Conservation (phyloP, 257 asterid genomes). For the Scutellaria baicalensis region DNA sequence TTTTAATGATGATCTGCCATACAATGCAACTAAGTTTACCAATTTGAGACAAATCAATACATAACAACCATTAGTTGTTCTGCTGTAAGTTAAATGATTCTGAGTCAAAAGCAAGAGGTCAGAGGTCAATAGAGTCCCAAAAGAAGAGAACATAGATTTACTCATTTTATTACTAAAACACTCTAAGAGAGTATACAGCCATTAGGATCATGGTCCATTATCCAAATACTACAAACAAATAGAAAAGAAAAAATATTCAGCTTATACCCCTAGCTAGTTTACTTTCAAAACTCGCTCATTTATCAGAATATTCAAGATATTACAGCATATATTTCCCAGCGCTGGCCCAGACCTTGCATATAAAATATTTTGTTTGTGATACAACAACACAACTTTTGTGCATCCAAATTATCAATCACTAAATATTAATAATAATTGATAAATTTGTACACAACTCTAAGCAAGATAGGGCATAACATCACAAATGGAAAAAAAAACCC, state of each 20-base stretch:
- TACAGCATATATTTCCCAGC: background rate
- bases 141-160: background rate
- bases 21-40: conserved; percentile 3
- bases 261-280: background rate
- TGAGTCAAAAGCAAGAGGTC: background rate
- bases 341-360: background rate
- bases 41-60: background rate
- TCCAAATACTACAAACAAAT: background rate
- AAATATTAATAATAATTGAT: background rate
- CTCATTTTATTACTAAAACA: background rate
- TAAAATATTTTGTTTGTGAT: background rate
- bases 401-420: background rate
- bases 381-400: background rate
- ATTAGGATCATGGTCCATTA: background rate
- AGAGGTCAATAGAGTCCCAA: background rate
- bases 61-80: background rate
- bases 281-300: background rate
- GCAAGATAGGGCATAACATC: background rate
- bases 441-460: background rate
- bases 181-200: background rate
- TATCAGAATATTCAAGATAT: background rate
- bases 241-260: background rate
- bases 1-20: conserved; percentile 79
- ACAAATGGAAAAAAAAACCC: background rate
- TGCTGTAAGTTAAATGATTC: background rate